phyloP scores from a whole-genome alignment of 306 rosid species.

The Corylus heterophylla region DNA sequence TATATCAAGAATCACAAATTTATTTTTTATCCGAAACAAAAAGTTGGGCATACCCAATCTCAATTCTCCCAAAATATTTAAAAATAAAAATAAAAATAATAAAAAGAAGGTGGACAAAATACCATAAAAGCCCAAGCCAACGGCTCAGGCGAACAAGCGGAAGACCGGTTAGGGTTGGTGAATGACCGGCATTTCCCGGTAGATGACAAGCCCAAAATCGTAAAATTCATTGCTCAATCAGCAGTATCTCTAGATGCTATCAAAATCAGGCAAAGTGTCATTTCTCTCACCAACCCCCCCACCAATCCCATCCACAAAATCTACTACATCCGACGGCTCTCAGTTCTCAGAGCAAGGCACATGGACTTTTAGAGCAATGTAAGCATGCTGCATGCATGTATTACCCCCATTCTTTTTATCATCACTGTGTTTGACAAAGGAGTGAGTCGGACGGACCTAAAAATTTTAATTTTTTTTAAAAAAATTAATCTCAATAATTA shows the following conservation, averaged over 20 bases:
- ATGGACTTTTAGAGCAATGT: no score
- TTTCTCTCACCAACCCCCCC: constrained; percentile 45
- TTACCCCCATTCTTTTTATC: no score
- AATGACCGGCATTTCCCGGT: constrained; percentile 47
- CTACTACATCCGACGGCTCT: constrained; percentile 36
- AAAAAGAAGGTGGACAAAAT: not conserved
- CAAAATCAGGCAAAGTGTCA: not conserved
- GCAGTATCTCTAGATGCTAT: not conserved
- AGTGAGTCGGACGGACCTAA: no score
- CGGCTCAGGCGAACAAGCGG: constrained; percentile 25
- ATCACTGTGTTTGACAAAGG: no score
- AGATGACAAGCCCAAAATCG: not conserved
- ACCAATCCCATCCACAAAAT: constrained; percentile 25
- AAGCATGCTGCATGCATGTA: no score
- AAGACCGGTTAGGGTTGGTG: constrained; percentile 48
- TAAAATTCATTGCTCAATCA: not conserved
- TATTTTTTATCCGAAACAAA: no score
- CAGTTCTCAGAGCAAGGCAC: no score
- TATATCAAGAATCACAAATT: no score
- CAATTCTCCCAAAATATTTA: no score
- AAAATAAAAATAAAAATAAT: not conserved
- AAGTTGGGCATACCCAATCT: no score
- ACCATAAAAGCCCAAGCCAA: not conserved
- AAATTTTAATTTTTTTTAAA: no score
- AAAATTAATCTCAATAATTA: no score